These are phyloP conservation scores for Quercus variabilis DNA, from an alignment of 306 rosid genomes.

Conservation along the genomic window DNA sequence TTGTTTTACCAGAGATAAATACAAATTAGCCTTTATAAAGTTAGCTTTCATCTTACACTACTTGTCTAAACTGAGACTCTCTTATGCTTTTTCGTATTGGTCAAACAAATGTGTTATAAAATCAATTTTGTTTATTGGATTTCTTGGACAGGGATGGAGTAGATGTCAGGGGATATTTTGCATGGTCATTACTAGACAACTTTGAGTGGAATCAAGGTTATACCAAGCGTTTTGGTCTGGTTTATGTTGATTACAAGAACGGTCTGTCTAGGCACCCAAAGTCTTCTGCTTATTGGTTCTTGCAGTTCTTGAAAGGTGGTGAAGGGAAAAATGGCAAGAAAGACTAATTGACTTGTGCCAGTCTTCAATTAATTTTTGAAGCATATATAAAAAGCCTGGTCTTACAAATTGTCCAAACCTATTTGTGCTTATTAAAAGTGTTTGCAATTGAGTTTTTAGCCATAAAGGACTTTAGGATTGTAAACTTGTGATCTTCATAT, in stretches of 20 bases:
- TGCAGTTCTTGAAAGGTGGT: constrained; percentile 57
- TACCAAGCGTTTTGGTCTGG: constrained; percentile 87
- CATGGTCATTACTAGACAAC: constrained; percentile 92
- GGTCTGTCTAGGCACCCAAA: constrained; percentile 82
- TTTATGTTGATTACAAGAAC: constrained; percentile 76
- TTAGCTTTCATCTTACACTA: neutral
- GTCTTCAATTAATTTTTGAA: no score
- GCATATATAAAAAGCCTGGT: neutral
- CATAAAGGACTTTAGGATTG: no score
- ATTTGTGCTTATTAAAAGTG: no score
- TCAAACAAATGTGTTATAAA: neutral
- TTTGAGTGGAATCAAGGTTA: constrained; percentile 96
- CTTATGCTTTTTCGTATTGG: neutral
- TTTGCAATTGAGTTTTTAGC: no score
- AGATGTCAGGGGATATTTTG: constrained; percentile 87
- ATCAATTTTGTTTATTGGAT: constrained; percentile 4
- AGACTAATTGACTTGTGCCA: constrained; percentile 26
- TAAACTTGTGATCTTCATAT: no score
- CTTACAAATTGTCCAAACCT: neutral
- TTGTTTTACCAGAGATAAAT: no score
- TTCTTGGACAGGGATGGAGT: constrained; percentile 72
- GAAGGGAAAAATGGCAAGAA: constrained; percentile 53
- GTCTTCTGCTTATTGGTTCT: constrained; percentile 92
- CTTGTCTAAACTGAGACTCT: neutral
- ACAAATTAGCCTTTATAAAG: neutral